Evolutionary conservation across 2,329 filamentous ascomycete genomes (phyloP).

Genomic region (Colletotrichum siamense): DNA sequence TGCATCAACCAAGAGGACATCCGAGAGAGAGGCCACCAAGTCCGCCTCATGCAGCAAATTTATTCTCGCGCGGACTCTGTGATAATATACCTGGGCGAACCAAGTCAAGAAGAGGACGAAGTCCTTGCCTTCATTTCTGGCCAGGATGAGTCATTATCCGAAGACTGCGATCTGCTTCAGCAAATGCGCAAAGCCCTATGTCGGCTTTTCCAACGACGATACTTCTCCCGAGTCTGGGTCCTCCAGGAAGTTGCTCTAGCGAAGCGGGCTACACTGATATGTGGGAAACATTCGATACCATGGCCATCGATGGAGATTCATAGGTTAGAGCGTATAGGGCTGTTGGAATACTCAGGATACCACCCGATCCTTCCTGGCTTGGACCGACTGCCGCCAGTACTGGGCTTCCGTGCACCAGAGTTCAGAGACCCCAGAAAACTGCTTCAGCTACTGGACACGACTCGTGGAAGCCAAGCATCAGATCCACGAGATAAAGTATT

Average conservation of each 20-base stretch:
- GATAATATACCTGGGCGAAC: slow-evolving; percentile 16
- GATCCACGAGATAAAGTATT: slow-evolving; percentile 31
- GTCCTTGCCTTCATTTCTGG: neutral
- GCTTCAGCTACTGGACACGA: neutral
- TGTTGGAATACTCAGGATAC: neutral
- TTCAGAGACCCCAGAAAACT: neutral
- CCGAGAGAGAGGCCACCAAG: slow-evolving; percentile 20
- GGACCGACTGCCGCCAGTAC: neutral
- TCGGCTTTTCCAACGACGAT: neutral
- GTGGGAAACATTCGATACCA: neutral
- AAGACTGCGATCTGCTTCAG: accelerated
- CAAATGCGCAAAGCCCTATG: neutral
- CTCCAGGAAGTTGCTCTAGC: slow-evolving; percentile 32
- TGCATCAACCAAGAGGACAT: slow-evolving; percentile 25
- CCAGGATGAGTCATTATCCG: accelerated
- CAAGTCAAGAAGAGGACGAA: slow-evolving; percentile 21
- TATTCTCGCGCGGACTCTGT: neutral
- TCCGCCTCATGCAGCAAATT: slow-evolving; percentile 22
- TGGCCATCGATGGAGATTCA: neutral
- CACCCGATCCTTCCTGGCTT: neutral
- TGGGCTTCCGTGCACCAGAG: neutral
- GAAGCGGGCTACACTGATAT: neutral
- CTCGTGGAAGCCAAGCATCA: slow-evolving; percentile 9
- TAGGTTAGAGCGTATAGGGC: neutral
- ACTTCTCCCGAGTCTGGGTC: slow-evolving; percentile 19